Evolutionary conservation across 495 filamentous ascomycete genomes (phyloP).

Genomic region (Bacidia gigantensis): DNA sequence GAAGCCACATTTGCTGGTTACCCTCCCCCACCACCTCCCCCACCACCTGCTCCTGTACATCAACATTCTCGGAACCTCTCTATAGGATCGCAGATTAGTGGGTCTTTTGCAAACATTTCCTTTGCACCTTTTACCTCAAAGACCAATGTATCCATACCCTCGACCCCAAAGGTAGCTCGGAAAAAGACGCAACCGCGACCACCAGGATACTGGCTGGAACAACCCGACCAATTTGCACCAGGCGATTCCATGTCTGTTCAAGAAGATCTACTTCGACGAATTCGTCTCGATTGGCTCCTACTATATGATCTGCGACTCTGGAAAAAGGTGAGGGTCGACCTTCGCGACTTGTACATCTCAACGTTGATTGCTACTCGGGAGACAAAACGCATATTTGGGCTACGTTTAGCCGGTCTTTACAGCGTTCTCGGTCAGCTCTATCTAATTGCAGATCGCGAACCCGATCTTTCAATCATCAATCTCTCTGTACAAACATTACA

Average conservation of each 20-base stretch:
- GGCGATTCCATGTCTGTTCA: constrained; percentile 46
- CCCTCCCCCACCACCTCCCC: constrained; percentile 51
- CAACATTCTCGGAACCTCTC: constrained; percentile 39
- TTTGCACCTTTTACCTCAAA: constrained; percentile 39
- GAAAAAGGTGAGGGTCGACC: constrained; percentile 83
- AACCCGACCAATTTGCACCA: constrained; percentile 43
- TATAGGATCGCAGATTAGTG: constrained; percentile 41
- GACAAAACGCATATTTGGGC: constrained; percentile 90
- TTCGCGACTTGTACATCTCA: constrained; percentile 88
- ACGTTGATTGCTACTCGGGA: constrained; percentile 88
- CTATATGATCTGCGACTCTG: constrained; percentile 93
- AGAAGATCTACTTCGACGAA: constrained; percentile 75
- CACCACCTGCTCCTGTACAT: constrained; percentile 31
- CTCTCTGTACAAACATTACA: constrained; percentile 91
- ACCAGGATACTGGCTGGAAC: constrained; percentile 76
- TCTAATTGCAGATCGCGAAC: constrained; percentile 89
- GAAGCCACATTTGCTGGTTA: constrained; percentile 60
- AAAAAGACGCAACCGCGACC: constrained; percentile 28
- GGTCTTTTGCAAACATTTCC: constrained; percentile 32
- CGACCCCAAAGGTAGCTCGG: constrained; percentile 29
- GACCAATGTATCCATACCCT: constrained; percentile 41
- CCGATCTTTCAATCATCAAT: constrained; percentile 97
- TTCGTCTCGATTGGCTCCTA: constrained; percentile 88
- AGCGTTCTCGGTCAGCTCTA: constrained; percentile 88
- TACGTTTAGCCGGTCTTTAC: constrained; percentile 87